Conservation (phyloP, 352 stramenopile species). For the Achlya hypogyna region DNA sequence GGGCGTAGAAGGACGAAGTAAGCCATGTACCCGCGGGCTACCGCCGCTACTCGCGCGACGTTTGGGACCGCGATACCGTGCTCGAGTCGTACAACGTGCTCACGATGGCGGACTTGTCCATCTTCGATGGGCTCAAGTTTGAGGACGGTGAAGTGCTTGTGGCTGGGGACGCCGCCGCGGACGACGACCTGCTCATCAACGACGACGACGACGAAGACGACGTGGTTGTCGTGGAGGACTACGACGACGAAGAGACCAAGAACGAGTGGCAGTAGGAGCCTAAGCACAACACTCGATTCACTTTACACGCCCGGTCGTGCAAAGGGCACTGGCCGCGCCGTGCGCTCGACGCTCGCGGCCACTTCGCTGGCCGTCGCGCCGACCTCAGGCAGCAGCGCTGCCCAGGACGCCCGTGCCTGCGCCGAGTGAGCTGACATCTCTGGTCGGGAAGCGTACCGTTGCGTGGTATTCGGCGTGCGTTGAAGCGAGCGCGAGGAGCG, state of each 20-base stretch:
- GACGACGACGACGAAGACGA: conserved; percentile 19
- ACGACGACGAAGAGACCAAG: conserved; percentile 24
- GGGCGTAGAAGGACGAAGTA: not conserved
- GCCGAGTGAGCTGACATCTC: not conserved
- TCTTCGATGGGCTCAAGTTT: conserved; percentile 83
- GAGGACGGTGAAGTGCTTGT: conserved; percentile 57
- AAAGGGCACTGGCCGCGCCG: conserved; percentile 40
- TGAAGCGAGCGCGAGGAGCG: conserved; percentile 64
- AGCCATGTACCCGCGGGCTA: conserved; percentile 22
- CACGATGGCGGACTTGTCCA: conserved; percentile 58
- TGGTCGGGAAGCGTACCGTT: conserved; percentile 34
- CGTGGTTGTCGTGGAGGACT: conserved; percentile 25
- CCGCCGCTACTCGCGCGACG: conserved; percentile 56
- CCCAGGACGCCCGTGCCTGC: conserved; percentile 63
- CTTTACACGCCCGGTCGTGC: conserved; percentile 64
- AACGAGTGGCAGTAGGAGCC: conserved; percentile 26
- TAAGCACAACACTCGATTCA: no score
- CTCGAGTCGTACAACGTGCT: not conserved
- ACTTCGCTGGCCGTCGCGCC: conserved; percentile 47
- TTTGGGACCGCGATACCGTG: conserved; percentile 35
- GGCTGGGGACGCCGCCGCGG: not conserved
- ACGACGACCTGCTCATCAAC: conserved; percentile 11
- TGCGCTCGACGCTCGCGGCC: conserved; percentile 42
- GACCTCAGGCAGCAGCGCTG: conserved; percentile 56
- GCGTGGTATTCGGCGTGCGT: conserved; percentile 74